Evolutionary conservation across 2,329 filamentous ascomycete species (phyloP).

Genomic region (Xylariaceae sp.): DNA sequence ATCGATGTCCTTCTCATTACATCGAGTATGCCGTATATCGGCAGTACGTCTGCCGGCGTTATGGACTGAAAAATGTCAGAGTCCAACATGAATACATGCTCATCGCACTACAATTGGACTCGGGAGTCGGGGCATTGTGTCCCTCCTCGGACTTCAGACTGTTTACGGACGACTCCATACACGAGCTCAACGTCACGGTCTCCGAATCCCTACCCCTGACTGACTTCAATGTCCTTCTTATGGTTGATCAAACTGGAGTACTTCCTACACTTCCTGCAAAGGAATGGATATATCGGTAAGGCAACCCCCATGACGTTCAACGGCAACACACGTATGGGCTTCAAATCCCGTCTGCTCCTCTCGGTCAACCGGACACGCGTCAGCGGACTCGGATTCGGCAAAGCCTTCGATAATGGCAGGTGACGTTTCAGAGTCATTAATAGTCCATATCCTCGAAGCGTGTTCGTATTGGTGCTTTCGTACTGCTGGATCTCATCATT

Average conservation of each 20-base stretch:
- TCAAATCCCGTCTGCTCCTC: no score
- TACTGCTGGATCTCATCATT: not conserved
- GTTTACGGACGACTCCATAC: no score
- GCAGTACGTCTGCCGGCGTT: no score
- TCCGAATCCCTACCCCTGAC: no score
- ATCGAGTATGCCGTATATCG: no score
- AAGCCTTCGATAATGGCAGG: not conserved
- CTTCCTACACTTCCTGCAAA: not conserved
- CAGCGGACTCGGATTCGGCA: not conserved
- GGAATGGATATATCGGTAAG: not conserved
- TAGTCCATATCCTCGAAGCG: not conserved
- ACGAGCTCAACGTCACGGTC: no score
- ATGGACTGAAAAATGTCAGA: no score
- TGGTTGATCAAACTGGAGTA: not conserved
- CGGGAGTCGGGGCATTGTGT: no score
- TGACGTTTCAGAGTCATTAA: not conserved
- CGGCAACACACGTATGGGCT: not conserved
- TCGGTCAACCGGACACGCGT: not conserved
- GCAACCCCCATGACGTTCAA: not conserved
- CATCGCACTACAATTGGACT: no score
- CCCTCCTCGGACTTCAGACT: no score
- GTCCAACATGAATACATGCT: no score
- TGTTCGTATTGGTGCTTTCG: not conserved
- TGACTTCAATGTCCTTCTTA: not conserved
- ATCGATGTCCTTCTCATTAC: no score